Evolutionary conservation across 805 yeast species (phyloP).

Genomic region (Yarrowia sp.): DNA sequence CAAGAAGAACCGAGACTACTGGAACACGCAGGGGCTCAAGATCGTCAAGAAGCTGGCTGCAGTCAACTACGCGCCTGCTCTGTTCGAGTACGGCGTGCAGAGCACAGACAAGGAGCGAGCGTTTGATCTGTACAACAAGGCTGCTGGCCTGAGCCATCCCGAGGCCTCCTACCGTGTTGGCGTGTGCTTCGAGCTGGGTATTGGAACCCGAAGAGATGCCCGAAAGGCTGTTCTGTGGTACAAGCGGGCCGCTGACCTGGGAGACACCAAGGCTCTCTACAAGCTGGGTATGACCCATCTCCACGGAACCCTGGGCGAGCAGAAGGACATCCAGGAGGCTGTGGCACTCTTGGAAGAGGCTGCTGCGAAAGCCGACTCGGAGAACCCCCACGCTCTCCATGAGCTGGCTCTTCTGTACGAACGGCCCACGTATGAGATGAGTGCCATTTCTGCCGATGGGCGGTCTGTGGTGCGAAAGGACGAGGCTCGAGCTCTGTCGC

Average conservation of each 20-base stretch:
- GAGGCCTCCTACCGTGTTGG: constrained; percentile 73
- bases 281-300: constrained; percentile 71
- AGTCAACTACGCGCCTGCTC: constrained; percentile 59
- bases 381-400: constrained; percentile 63
- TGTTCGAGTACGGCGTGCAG: constrained; percentile 62
- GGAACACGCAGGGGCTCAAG: constrained; percentile 64
- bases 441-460: constrained; percentile 39
- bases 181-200: constrained; percentile 72
- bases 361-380: constrained; percentile 53
- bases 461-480: constrained; percentile 44
- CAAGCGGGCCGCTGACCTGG: constrained; percentile 65
- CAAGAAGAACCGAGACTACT: constrained; percentile 60
- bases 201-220: constrained; percentile 57
- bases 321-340: constrained; percentile 54
- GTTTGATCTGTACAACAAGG: constrained; percentile 63
- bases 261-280: constrained; percentile 72
- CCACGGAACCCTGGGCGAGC: constrained; percentile 56
- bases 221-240: constrained; percentile 62
- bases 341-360: constrained; percentile 62
- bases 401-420: constrained; percentile 66
- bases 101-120: constrained; percentile 67
- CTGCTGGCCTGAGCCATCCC: constrained; percentile 64
- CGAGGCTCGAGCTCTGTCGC: constrained; percentile 56
- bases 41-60: constrained; percentile 63
- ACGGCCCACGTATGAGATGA: constrained; percentile 50